These are phyloP conservation scores for Cyclanthera cordifolia DNA, from an alignment of 306 rosid species.

Conservation along the genomic window DNA sequence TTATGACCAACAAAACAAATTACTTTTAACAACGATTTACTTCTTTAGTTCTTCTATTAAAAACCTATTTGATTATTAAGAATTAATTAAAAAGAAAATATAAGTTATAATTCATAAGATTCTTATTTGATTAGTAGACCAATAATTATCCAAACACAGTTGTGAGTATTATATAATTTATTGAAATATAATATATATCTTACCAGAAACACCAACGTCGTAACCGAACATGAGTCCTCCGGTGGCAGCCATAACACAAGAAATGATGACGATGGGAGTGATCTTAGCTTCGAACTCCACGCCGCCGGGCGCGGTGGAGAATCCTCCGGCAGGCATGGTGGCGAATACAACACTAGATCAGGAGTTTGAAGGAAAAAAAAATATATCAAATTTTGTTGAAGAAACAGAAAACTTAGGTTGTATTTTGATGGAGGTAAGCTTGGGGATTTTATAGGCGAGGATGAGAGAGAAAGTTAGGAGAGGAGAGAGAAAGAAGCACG, in stretches of 20 bases:
- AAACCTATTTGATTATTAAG: too few relatives aligned
- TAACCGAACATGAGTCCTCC: slow-evolving; percentile 94
- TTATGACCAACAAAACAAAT: too few relatives aligned
- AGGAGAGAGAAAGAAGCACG: slow-evolving; percentile 5
- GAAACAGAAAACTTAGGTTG: neutral
- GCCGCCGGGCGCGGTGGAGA: slow-evolving; percentile 12
- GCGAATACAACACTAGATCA: neutral
- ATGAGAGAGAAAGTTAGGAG: slow-evolving; percentile 3
- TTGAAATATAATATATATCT: too few relatives aligned
- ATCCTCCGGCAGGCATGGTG: slow-evolving; percentile 24
- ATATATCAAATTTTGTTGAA: neutral
- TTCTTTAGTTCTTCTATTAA: too few relatives aligned
- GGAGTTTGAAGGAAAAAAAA: neutral
- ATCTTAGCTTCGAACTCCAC: slow-evolving; percentile 63
- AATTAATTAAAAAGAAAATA: too few relatives aligned
- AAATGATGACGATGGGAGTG: slow-evolving; percentile 66
- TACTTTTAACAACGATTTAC: too few relatives aligned
- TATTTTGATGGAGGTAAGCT: neutral
- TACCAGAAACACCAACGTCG: slow-evolving; percentile 80
- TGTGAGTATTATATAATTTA: too few relatives aligned
- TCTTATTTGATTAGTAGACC: too few relatives aligned
- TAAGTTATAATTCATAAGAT: too few relatives aligned
- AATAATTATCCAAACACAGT: too few relatives aligned
- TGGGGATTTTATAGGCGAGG: slow-evolving; percentile 5
- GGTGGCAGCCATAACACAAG: slow-evolving; percentile 81